Evolutionary conservation across 2,329 filamentous ascomycete genomes (phyloP), one percentile per base, ranked within the genome.

Genomic region (Xylaria sp.): DNA sequence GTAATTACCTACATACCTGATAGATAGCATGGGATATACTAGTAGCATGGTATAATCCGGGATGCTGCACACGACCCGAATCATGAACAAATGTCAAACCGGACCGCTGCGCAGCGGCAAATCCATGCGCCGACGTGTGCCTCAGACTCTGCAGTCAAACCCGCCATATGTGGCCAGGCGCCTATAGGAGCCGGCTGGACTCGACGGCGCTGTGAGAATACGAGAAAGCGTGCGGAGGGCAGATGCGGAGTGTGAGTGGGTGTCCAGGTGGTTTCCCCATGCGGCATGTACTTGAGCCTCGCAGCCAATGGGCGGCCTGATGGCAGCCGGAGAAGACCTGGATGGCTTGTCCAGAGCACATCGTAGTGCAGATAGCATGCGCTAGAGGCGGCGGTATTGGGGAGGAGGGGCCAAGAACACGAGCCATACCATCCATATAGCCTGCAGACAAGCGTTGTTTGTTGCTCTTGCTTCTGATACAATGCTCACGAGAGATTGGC

Each of bases 231-330:
- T 69, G 61, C 56, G 65, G 62, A 63, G 62, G 56, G 62, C 57
- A 57, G 63, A 58, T 72, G 70, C 55, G 68, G 62, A 66, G 64
- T 55, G 67, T 32, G 51, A 60, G 50, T 37, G 52, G 44, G 48
- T n/a, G n/a, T n/a, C n/a, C n/a, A n/a, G n/a, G n/a, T 55, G 55
- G 25, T 76, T 76, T 73, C 75, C 74, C 59, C 64, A 76, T 74
- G 66, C n/a, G 75, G 75, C 66, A 76, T 75, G 71, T 74, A 72
- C 72, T 66, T 50, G 58, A 52, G 60, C 20, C 39, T 63, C 41
- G 65, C 25, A 39, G 59, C 74, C 74, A 76, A 76, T 76, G 61
- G 63, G 58, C 67, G 57, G 46, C 23, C 41, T 56, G 37, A 51
- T 44, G 70, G 41, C 52, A 59, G 3, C 60, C 28, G 66, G 15